Conservation (phyloP, 345 rosid species). For the Citrus trifoliata region DNA sequence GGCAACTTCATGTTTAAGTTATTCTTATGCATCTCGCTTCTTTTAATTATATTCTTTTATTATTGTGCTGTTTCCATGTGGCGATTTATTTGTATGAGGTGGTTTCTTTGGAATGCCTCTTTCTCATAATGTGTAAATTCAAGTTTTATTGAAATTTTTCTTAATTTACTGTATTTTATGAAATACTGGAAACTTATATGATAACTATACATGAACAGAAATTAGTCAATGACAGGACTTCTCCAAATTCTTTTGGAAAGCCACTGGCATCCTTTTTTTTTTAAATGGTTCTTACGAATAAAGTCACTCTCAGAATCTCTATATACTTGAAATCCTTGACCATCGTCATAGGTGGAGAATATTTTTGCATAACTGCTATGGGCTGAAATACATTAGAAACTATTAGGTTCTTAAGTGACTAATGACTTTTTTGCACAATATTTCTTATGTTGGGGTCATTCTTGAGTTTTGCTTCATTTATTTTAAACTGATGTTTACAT, state of each 20-base stretch:
- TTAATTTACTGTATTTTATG: background rate
- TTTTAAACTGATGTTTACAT: slow-evolving; percentile 11
- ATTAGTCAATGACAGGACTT: background rate
- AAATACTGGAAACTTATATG: background rate
- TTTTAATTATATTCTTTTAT: background rate
- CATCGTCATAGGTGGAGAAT: background rate
- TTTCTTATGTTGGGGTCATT: background rate
- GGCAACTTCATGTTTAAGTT: background rate
- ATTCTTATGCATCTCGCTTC: background rate
- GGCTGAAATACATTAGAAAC: background rate
- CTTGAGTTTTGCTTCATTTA: slow-evolving; percentile 6
- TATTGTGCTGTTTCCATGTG: background rate
- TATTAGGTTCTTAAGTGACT: background rate
- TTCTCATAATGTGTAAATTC: background rate
- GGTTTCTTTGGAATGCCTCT: background rate
- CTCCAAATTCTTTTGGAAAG: background rate
- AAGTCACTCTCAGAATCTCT: background rate
- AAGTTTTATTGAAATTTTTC: background rate
- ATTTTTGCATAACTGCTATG: background rate
- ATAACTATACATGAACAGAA: background rate
- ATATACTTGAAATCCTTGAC: background rate
- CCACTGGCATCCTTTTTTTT: background rate
- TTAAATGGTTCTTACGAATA: background rate
- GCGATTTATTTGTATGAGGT: background rate
- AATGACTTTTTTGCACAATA: background rate